Evolutionary conservation across 176 grass and related monocot species (phyloP), one percentile per base, ranked within the genome.

Genomic region (Thalia dealbata): DNA sequence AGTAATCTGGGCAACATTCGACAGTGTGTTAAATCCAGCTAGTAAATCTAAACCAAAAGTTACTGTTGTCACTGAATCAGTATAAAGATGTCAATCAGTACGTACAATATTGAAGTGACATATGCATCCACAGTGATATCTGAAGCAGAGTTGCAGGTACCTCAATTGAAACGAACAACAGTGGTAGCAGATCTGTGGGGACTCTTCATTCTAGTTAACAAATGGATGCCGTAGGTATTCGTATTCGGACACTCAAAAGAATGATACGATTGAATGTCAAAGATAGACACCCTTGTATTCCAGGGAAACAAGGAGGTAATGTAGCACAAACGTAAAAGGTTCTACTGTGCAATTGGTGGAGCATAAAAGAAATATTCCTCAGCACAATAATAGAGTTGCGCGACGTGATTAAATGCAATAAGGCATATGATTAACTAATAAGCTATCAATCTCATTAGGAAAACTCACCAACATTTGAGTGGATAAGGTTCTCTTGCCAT

Each of bases 391-490:
- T 19, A 19, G 6, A 2, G 0, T n/a, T 58, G 11, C 22, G 13
- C 13, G 23, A 14, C 3, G 3, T 28, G 10, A 4, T 7, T 30
- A 63, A 63, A 28, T 12, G 10, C 3, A 63, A 28, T 14, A 13
- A 26, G 11, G 25, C 13, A n/a, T 21, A 52, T 3, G 3, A 52
- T 16, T 2, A 12, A 12, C 25, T 19, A n/a, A 7, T 63, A 28
- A 3, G 21, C 21, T 64, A 16, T 27, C 2, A 44, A 13, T 21
- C 19, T 15, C 18, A 19, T 8, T 43, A 22, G 63, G 14, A 52
- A 9, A 54, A 72, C 70, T 54, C 70, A 72, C 70, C 70, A 30
- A 19, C 43, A 72, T 52, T 18, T 54, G 45, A 19, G 48, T 54
- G 45, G 26, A 51, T 30, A 18, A 32, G n/a, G 48, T 30, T 54